phyloP scores from a whole-genome alignment of 768 basidiomycete genomes.

The Tephrocybe sp. region DNA sequence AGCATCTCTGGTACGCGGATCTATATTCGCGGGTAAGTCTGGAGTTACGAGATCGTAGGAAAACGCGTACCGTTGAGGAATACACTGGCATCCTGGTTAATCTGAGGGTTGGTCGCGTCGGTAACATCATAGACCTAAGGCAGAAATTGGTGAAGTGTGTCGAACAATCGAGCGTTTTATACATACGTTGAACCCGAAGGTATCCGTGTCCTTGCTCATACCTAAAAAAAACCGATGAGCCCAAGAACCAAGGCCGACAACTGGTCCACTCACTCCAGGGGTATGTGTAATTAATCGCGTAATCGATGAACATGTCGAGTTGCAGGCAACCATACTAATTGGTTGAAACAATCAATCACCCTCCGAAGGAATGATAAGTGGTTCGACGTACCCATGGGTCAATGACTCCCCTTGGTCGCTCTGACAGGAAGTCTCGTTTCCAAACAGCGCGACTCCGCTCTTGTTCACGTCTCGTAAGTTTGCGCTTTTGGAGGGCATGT shows the following conservation, averaged over 20 bases:
- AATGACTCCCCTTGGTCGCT: conserved; percentile 51
- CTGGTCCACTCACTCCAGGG: conserved; percentile 44
- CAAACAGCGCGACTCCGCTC: conserved; percentile 27
- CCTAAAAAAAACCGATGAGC: conserved; percentile 13
- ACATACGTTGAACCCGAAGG: conserved; percentile 38
- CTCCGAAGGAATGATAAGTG: not conserved
- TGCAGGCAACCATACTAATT: conserved; percentile 61
- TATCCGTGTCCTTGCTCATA: conserved; percentile 26
- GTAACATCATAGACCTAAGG: conserved; percentile 51
- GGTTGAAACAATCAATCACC: too few relatives aligned
- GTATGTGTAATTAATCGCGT: conserved; percentile 68
- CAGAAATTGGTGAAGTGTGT: not conserved
- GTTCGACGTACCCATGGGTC: conserved; percentile 49
- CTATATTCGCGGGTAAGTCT: conserved; percentile 26
- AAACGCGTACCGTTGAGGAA: conserved; percentile 58
- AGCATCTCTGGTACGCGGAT: conserved; percentile 53
- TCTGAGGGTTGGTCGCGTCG: conserved; percentile 53
- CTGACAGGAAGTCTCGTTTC: conserved; percentile 46
- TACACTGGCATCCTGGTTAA: conserved; percentile 44
- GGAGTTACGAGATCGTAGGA: not conserved
- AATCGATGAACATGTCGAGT: conserved; percentile 65
- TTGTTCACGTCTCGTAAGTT: conserved; percentile 21
- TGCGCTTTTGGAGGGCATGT: conserved; percentile 19
- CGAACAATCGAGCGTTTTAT: not conserved
- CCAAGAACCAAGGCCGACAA: not conserved